These are phyloP conservation scores for Spinacia oleracea DNA, from an alignment of 179 eudicot genomes.

Conservation along the genomic window DNA sequence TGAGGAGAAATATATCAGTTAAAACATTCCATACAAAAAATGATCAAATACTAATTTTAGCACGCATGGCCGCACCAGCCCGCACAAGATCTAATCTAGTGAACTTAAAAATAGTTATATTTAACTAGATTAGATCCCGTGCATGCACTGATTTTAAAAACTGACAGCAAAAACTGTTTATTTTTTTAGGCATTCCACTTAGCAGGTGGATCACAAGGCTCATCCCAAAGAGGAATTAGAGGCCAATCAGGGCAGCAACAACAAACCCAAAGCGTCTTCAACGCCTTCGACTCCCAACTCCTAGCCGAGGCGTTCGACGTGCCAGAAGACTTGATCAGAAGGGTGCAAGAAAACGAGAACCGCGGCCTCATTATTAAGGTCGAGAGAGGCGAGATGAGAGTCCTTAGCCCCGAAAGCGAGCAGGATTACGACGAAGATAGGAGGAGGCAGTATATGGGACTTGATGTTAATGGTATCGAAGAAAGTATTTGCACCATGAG, in stretches of 20 bases:
- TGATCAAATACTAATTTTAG: too few relatives aligned
- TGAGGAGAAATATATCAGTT: too few relatives aligned
- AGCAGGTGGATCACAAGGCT: constrained; percentile 48
- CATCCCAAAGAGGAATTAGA: constrained; percentile 14
- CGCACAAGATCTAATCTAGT: too few relatives aligned
- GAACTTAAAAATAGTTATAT: too few relatives aligned
- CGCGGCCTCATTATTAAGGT: constrained; percentile 49
- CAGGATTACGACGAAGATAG: constrained; percentile 21
- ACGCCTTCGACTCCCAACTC: constrained; percentile 44
- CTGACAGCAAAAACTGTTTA: too few relatives aligned
- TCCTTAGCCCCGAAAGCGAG: constrained; percentile 39
- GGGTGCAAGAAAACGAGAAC: constrained; percentile 46
- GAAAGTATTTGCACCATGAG: constrained; percentile 56
- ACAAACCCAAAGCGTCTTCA: constrained; percentile 49
- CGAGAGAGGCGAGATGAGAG: constrained; percentile 38
- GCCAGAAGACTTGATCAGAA: constrained; percentile 37
- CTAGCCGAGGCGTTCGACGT: constrained; percentile 57
- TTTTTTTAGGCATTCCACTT: constrained; percentile 46
- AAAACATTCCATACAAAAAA: too few relatives aligned
- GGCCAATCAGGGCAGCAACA: too few relatives aligned
- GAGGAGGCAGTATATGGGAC: constrained; percentile 30
- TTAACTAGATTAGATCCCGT: too few relatives aligned
- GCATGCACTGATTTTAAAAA: too few relatives aligned
- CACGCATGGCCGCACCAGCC: too few relatives aligned
- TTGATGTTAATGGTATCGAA: constrained; percentile 47